Evolutionary conservation across 257 asterid genomes (phyloP), one percentile per base, ranked within the genome.

Genomic region (Pogostemon cablin): DNA sequence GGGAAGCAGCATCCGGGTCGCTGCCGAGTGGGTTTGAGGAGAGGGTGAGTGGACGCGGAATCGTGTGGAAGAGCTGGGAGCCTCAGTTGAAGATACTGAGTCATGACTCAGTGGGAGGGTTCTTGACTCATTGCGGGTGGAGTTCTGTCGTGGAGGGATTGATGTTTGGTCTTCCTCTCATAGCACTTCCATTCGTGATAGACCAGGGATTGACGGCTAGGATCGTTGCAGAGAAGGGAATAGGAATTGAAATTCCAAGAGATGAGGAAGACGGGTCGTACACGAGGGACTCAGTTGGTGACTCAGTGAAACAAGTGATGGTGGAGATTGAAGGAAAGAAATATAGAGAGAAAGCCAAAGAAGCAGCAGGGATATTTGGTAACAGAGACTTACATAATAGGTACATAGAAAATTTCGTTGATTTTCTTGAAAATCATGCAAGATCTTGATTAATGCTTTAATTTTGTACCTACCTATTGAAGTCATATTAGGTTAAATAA

Each of bases 121-220:
- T 81, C 74, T 61, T 83, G 77, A 83, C 87, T n/a, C 88, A 86
- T 1, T 77, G 82, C 25, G 88, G 88, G 2, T 82, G 84, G 88
- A 69, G 85, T 53, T 86, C 89, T 0, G 38, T 40, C 0, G 56
- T 83, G 4, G 86, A 85, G 60, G 86, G 85, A 3, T 9, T 77
- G 3, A 62, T 61, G 65, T 66, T 54, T 47, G 79, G 85, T 32
- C 75, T 17, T 3, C 79, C 85, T 0, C 41, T 84, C 1, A 69
- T 84, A 2, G 38, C 67, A 50, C 39, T 84, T 6, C 83, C 89
- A 0, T 81, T 84, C 57, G 6, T 75, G 49, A 75, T 75, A 0
- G 85, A 81, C 35, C 78, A 80, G 42, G 79, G 81, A 9, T 2
- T 81, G 73, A 81, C 70, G 49, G 42, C 75, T 6, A 73, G 80